phyloP scores from a whole-genome alignment of 371 early-diverging fungal genomes.

The Smittium culicis region DNA sequence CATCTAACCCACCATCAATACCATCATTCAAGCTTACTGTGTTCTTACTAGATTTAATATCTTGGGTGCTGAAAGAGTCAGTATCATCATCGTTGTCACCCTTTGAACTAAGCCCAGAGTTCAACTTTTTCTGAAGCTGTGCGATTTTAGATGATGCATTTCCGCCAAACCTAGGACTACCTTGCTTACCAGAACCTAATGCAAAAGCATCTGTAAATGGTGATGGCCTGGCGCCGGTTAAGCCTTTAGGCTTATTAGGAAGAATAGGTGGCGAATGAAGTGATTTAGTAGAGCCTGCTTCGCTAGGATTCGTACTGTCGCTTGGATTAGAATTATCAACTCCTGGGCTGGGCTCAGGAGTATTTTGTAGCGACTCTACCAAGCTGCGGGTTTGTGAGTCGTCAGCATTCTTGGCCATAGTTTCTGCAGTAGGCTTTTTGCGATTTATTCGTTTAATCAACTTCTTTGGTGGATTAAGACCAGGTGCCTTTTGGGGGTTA shows the following conservation, averaged over 20 bases:
- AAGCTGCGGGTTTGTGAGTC: slow-evolving; percentile 28
- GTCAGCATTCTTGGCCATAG: slow-evolving; percentile 18
- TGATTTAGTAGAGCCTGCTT: background rate
- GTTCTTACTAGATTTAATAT: too few species aligned
- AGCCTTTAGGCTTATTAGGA: slow-evolving; percentile 25
- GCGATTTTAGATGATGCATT: background rate
- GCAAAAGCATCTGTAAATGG: background rate
- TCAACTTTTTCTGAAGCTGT: slow-evolving; percentile 4
- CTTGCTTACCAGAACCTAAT: background rate
- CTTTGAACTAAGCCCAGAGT: background rate
- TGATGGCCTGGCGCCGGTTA: slow-evolving; percentile 7
- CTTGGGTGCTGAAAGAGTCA: too few species aligned
- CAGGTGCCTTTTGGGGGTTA: slow-evolving; percentile 25
- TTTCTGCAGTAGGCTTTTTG: slow-evolving; percentile 30
- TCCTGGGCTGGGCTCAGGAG: slow-evolving; percentile 17
- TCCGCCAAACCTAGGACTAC: background rate
- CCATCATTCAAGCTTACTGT: background rate
- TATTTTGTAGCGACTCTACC: slow-evolving; percentile 20
- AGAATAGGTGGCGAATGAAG: slow-evolving; percentile 17
- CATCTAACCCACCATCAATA: slow-evolving; percentile 5
- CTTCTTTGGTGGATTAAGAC: slow-evolving; percentile 22
- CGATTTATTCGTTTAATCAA: slow-evolving; percentile 27
- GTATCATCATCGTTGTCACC: background rate
- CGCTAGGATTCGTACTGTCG: background rate
- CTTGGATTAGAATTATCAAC: slow-evolving; percentile 9